Evolutionary conservation across 352 stramenopile genomes (phyloP), one percentile per base, ranked within the genome.

Genomic region (Phytophthora chlamydospora): DNA sequence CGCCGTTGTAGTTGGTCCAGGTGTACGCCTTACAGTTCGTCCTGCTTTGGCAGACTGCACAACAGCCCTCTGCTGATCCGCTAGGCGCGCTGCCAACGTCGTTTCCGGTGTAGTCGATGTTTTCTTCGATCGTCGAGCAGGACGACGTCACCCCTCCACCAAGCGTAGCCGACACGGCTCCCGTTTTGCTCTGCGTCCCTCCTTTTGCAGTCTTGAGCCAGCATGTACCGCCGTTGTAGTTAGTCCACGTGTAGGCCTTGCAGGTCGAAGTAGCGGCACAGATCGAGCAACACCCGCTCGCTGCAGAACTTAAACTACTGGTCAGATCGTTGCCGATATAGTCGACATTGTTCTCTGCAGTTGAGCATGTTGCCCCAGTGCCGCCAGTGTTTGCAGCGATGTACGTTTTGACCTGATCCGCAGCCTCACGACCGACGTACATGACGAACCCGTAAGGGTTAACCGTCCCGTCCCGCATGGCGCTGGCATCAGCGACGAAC

Each of bases 371-470:
- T 17, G 62, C 66, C 4, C 50, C 48, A 6, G 65, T 36, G 3
- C 39, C 29, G 10, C 53, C 36, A 7, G 45, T 24, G n/a, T 62
- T 68, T 1, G 54, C 21, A 41, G 53, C 48, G 14, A 85, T 50
- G 16, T 73, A 76, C 3, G 21, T 54, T 55, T 79, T 63, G 12
- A 71, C 79, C 31, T 80, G 68, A 10, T 69, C 58, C 0, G 58
- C 80, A 11, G 70, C 73, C 39, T 91, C 74, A 8, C 66, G 67
- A 6, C 83, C 80, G 17, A 86, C 66, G 62, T 91, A 88, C 78
- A 88, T 90, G 32, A 89, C 71, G 45, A 89, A 91, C 0, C 75
- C 81, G 60, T 89, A 90, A 39, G 78, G 80, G 43, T 85, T 89
- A 19, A 78, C 71, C 0, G 83, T 89, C 4, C 79, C 80, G 11